Conservation (phyloP, 139 green algal species). For the Mesotaenium endlicherianum region DNA sequence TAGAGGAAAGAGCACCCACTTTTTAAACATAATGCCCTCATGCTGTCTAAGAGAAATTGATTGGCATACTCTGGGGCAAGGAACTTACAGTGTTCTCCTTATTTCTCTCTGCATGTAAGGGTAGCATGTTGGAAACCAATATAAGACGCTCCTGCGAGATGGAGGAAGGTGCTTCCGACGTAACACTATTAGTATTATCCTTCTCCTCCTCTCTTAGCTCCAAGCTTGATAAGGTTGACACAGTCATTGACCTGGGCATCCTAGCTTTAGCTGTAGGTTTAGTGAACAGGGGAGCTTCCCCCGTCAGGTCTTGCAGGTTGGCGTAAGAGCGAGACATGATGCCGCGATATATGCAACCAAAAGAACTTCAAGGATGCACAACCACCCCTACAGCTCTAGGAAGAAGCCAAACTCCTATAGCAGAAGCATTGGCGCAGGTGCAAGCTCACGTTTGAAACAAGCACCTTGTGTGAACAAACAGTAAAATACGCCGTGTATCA, state of each 20-base stretch:
- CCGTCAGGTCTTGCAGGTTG: slow-evolving; percentile 48
- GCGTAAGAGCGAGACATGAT: slow-evolving; percentile 48
- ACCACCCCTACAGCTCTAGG: too few relatives aligned
- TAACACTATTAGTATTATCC: slow-evolving; percentile 15
- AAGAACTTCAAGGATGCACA: too few relatives aligned
- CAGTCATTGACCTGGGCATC: background rate
- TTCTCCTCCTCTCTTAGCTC: slow-evolving; percentile 15
- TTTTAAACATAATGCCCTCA: background rate
- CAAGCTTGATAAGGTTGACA: background rate
- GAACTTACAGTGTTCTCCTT: background rate
- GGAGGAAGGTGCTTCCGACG: slow-evolving; percentile 42
- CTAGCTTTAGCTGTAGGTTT: background rate
- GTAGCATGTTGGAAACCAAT: slow-evolving; percentile 90
- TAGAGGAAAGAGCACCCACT: background rate
- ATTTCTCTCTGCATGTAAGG: slow-evolving; percentile 62
- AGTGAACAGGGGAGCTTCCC: slow-evolving; percentile 33
- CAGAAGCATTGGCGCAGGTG: too few relatives aligned
- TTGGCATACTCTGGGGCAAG: background rate
- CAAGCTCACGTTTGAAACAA: too few relatives aligned
- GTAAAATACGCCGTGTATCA: too few relatives aligned
- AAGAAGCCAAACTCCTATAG: too few relatives aligned
- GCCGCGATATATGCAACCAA: background rate
- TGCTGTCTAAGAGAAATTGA: too few relatives aligned
- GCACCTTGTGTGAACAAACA: too few relatives aligned
- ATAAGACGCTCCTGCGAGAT: slow-evolving; percentile 70